phyloP scores from a whole-genome alignment of 805 yeast species.

The Candida ovalis region DNA sequence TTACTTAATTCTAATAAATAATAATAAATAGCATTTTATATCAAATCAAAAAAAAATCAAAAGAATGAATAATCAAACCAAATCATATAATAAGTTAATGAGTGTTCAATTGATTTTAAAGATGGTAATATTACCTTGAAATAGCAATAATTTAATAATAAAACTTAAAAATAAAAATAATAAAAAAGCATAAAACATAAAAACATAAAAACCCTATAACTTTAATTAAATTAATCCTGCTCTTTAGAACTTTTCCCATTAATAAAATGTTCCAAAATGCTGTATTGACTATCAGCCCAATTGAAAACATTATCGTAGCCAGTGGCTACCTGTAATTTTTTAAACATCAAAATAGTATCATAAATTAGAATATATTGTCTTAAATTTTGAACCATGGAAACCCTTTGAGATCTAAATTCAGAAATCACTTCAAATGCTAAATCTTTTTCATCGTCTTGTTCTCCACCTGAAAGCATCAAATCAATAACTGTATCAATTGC shows the following conservation, averaged over 20 bases:
- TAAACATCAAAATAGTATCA: constrained; percentile 34
- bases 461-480: constrained; percentile 19
- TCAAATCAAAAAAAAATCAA: background rate
- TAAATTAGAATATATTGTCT: constrained; percentile 52
- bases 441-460: constrained; percentile 26
- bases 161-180: background rate
- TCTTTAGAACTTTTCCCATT: constrained; percentile 14
- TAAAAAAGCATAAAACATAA: constrained; percentile 1
- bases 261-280: constrained; percentile 13
- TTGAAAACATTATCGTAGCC: constrained; percentile 6
- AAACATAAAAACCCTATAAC: background rate
- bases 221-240: constrained; percentile 5
- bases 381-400: constrained; percentile 57
- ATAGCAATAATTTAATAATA: background rate
- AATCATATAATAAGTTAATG: background rate
- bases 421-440: constrained; percentile 46
- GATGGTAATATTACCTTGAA: background rate
- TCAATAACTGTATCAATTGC: constrained; percentile 61
- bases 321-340: constrained; percentile 2
- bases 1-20: too few species aligned
- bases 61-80: background rate
- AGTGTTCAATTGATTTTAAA: background rate
- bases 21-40: background rate
- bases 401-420: constrained; percentile 46
- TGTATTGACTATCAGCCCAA: constrained; percentile 12